Percentiles rank a stretch among this genome's conserved stretches.
Evolutionary conservation across 192 early-diverging fungal species (phyloP).

Genomic region (Phlyctochytrium bullatum): DNA sequence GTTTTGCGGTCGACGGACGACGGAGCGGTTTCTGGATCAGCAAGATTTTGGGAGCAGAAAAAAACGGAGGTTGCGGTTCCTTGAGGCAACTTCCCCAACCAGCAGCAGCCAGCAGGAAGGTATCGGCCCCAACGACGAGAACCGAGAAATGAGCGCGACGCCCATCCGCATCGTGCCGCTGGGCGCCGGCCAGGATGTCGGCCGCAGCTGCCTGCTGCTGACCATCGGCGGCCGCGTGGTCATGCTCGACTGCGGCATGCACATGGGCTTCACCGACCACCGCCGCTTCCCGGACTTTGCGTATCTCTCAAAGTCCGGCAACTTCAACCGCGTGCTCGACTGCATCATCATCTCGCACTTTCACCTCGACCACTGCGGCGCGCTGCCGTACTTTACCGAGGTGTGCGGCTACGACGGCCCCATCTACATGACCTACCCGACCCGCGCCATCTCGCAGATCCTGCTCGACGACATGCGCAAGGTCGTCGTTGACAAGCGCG

Average conservation of each 20-base stretch:
- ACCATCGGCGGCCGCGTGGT: slow-evolving; percentile 94
- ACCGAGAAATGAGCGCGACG: slow-evolving; percentile 36
- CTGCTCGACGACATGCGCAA: slow-evolving; percentile 93
- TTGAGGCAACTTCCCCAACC: no score
- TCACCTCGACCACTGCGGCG: slow-evolving; percentile 98
- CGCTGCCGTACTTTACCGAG: slow-evolving; percentile 94
- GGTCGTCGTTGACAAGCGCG: slow-evolving; percentile 84
- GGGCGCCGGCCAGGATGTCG: slow-evolving; percentile 89
- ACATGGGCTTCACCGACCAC: slow-evolving; percentile 89
- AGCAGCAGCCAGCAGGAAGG: no score
- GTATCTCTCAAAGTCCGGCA: slow-evolving; percentile 77
- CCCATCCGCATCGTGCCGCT: slow-evolving; percentile 68
- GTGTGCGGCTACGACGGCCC: slow-evolving; percentile 92
- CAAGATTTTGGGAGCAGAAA: slow-evolving; percentile 68
- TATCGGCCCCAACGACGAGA: no score
- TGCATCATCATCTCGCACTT: slow-evolving; percentile 95
- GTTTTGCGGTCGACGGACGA: no score
- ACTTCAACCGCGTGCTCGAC: slow-evolving; percentile 83
- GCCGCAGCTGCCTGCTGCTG: slow-evolving; percentile 88
- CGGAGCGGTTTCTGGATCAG: no score
- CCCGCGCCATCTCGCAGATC: slow-evolving; percentile 92
- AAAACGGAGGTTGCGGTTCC: no score
- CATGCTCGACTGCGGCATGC: slow-evolving; percentile 65
- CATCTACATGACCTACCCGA: slow-evolving; percentile 97
- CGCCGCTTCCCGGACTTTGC: slow-evolving; percentile 94